phyloP scores from a whole-genome alignment of 805 yeast species.

The Candida patagonica region DNA sequence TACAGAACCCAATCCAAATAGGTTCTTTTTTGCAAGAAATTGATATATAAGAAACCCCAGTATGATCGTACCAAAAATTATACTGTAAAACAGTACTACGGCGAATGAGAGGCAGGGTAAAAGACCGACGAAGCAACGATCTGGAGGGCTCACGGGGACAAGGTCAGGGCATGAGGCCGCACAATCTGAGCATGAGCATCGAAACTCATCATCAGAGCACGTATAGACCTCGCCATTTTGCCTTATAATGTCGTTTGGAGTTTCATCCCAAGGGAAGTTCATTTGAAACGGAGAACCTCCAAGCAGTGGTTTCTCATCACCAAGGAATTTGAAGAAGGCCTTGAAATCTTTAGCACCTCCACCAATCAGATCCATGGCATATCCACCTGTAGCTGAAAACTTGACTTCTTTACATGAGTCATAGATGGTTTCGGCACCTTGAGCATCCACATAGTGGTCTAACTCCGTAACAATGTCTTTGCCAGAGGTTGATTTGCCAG shows the following conservation, averaged over 20 bases:
- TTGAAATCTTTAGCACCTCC: conserved; percentile 83
- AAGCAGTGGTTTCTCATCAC: conserved; percentile 85
- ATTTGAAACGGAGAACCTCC: conserved; percentile 97
- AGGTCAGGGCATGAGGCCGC: conserved; percentile 67
- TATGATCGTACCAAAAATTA: conserved; percentile 16
- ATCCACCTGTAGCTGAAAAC: conserved; percentile 90
- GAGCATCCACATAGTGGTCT: conserved; percentile 48
- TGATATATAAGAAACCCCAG: conserved; percentile 2
- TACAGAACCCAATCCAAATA: not conserved
- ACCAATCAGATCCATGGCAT: conserved; percentile 93
- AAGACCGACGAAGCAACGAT: conserved; percentile 45
- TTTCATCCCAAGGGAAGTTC: conserved; percentile 47
- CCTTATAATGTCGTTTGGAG: conserved; percentile 26
- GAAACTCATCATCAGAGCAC: conserved; percentile 58
- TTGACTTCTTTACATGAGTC: conserved; percentile 85
- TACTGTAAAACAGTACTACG: conserved; percentile 43
- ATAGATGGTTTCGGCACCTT: conserved; percentile 55
- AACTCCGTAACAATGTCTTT: conserved; percentile 61
- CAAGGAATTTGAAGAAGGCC: conserved; percentile 76
- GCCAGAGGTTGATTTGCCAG: conserved; percentile 41
- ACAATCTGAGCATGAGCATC: conserved; percentile 90
- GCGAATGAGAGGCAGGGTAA: conserved; percentile 68
- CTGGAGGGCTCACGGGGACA: conserved; percentile 34
- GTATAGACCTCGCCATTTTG: conserved; percentile 21
- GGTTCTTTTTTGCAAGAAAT: not conserved